Evolutionary conservation across 2,329 filamentous ascomycete genomes (phyloP).

Genomic region (Fusarium sp.): DNA sequence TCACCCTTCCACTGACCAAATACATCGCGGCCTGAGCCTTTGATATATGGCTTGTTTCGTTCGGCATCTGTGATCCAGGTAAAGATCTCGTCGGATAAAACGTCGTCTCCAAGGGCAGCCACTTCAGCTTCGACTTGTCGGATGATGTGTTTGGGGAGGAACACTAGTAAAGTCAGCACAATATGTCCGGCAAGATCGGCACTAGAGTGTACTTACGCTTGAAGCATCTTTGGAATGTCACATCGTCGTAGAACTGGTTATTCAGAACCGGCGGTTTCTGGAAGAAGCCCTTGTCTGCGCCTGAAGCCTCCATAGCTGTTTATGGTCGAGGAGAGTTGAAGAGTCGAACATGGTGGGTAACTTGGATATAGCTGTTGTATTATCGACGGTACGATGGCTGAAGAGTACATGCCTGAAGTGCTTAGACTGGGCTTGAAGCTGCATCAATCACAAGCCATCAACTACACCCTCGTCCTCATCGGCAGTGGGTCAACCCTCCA

Average conservation of each 20-base stretch:
- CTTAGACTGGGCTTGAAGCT: background rate
- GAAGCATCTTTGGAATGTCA: slow-evolving; percentile 62
- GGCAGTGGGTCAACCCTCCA: slow-evolving; percentile 19
- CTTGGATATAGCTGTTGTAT: background rate
- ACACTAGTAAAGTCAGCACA: slow-evolving; percentile 54
- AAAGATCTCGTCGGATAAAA: slow-evolving; percentile 66
- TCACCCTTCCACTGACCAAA: slow-evolving; percentile 70
- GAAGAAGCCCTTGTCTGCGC: slow-evolving; percentile 65
- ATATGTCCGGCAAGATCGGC: too few relatives aligned
- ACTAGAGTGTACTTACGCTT: slow-evolving; percentile 54
- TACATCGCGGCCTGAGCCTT: slow-evolving; percentile 66
- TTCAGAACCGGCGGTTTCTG: slow-evolving; percentile 62
- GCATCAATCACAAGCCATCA: slow-evolving; percentile 37
- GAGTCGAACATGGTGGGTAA: background rate
- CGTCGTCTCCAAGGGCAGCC: slow-evolving; percentile 60
- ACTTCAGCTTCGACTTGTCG: slow-evolving; percentile 57
- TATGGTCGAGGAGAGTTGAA: background rate
- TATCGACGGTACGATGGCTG: background rate
- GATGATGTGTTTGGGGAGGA: slow-evolving; percentile 57
- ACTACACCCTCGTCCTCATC: slow-evolving; percentile 15
- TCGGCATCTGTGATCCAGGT: slow-evolving; percentile 72
- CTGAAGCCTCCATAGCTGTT: slow-evolving; percentile 56
- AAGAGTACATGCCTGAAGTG: background rate
- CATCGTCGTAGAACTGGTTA: slow-evolving; percentile 69
- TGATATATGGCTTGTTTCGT: slow-evolving; percentile 70